A percentile compares a stretch with the other conserved stretches of the same genome.
Evolutionary conservation across 2,329 filamentous ascomycete species (phyloP).

Genomic region (Hypoxylon sp.): DNA sequence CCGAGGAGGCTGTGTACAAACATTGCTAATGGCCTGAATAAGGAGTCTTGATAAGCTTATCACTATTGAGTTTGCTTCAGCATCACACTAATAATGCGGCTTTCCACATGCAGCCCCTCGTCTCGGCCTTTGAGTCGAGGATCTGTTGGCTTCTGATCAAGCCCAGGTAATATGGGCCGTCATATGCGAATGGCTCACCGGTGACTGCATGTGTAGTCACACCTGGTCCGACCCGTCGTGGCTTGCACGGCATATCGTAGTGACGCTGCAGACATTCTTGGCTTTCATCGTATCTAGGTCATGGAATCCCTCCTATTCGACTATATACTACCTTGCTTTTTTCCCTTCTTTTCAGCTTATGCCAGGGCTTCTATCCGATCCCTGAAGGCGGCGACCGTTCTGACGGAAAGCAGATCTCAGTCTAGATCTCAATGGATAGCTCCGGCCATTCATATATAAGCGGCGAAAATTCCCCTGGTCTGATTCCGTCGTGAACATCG

Average conservation of each 20-base stretch:
- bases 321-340: neutral
- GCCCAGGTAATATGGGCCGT: slow-evolving; percentile 8
- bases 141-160: neutral
- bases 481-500: neutral
- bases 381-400: neutral
- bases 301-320: slow-evolving; percentile 8
- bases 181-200: slow-evolving; percentile 14
- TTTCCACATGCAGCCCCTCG: slow-evolving; percentile 25
- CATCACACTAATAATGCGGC: slow-evolving; percentile 29
- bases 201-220: slow-evolving; percentile 6
- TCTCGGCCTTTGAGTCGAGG: slow-evolving; percentile 21
- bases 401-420: neutral
- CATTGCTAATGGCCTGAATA: slow-evolving; percentile 7
- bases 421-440: neutral
- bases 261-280: slow-evolving; percentile 14
- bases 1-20: neutral
- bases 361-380: neutral
- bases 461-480: neutral
- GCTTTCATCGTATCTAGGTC: slow-evolving; percentile 12
- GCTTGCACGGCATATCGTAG: slow-evolving; percentile 13
- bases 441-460: slow-evolving; percentile 12
- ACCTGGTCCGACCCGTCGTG: slow-evolving; percentile 9
- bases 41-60: slow-evolving; percentile 26
- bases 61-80: slow-evolving; percentile 31
- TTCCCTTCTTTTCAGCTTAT: slow-evolving; percentile 4